A percentile compares a stretch with the other conserved stretches of the same genome.
Conservation (phyloP, 1,139 yeast genomes). For the Protomyces gravidus region DNA sequence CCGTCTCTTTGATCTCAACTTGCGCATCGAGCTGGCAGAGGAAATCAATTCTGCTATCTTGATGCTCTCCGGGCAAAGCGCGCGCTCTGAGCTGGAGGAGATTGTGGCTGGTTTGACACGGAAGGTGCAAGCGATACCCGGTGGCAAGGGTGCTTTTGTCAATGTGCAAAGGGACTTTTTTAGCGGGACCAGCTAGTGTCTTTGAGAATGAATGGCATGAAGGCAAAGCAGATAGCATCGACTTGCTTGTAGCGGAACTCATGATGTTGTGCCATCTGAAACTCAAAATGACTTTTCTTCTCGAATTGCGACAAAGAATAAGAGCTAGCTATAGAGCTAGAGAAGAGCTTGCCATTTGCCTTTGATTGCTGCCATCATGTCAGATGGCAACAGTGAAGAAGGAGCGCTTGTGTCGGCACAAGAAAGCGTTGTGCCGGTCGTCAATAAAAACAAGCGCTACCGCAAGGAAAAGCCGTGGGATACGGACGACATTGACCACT, state of each 20-base stretch:
- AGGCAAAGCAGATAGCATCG: no score
- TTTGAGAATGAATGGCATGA: no score
- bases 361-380: background rate
- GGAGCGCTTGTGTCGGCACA: background rate
- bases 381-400: background rate
- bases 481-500: constrained; percentile 79
- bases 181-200: no score
- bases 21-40: constrained; percentile 45
- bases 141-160: constrained; percentile 21
- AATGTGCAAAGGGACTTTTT: constrained; percentile 22
- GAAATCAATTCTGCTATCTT: constrained; percentile 47
- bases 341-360: no score
- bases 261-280: no score
- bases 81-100: constrained; percentile 21
- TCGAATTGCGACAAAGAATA: no score
- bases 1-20: constrained; percentile 42
- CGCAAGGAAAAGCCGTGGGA: constrained; percentile 48
- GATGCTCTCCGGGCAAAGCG: constrained; percentile 32
- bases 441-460: constrained; percentile 28
- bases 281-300: no score
- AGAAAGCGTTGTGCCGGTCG: constrained; percentile 5
- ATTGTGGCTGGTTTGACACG: constrained; percentile 16
- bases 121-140: constrained; percentile 7
- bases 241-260: no score
- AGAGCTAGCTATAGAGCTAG: no score